Conservation (phyloP, 2,329 filamentous ascomycete species). For the Dactylellina cionopaga region DNA sequence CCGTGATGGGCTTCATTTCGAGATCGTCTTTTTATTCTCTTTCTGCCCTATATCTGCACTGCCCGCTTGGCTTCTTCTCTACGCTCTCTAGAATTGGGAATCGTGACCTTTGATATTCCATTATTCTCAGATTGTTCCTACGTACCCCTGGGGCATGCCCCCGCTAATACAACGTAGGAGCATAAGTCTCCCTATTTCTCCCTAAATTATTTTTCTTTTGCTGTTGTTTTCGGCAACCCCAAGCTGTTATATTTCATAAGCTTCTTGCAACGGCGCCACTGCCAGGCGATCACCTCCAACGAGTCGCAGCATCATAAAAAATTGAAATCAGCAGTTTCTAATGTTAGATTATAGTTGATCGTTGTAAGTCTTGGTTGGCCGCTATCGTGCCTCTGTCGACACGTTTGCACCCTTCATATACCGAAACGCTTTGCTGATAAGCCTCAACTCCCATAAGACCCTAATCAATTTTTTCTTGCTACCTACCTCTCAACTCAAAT, state of each 20-base stretch:
- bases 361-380: constrained; percentile 37
- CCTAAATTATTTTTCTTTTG: constrained; percentile 35
- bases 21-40: constrained; percentile 9
- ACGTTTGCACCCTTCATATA: constrained; percentile 42
- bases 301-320: constrained; percentile 40
- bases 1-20: constrained; percentile 1
- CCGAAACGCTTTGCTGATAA: constrained; percentile 45
- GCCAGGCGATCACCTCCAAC: constrained; percentile 43
- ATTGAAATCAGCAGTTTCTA: constrained; percentile 46
- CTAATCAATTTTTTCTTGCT: constrained; percentile 30
- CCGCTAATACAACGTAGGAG: constrained; percentile 21
- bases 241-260: constrained; percentile 48
- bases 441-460: constrained; percentile 34
- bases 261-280: constrained; percentile 44
- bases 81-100: constrained; percentile 22
- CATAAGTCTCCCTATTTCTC: constrained; percentile 18
- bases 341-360: constrained; percentile 49
- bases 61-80: constrained; percentile 33
- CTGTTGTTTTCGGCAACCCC: constrained; percentile 22
- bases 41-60: constrained; percentile 38
- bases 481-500: constrained; percentile 41
- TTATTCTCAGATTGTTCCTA: constrained; percentile 8
- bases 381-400: constrained; percentile 8
- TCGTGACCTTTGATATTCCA: constrained; percentile 45
- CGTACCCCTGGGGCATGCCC: constrained; percentile 34